A percentile compares a stretch with the other conserved stretches of the same genome.
phyloP scores from a whole-genome alignment of 805 yeast species.

The Saccharomycopsis fermentans region DNA sequence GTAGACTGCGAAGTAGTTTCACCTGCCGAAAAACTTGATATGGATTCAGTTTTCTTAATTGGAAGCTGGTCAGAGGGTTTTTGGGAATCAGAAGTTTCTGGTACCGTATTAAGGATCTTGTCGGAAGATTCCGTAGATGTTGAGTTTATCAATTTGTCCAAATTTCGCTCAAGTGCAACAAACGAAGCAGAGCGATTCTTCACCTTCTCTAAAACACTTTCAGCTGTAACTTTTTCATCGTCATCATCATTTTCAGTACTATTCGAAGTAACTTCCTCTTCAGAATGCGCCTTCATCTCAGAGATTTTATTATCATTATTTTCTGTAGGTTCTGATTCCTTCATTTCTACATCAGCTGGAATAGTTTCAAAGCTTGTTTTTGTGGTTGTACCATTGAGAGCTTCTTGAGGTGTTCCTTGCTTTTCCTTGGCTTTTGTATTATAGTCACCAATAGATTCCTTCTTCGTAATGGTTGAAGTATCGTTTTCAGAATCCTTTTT shows the following conservation, averaged over 20 bases:
- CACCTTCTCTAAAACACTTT: background rate
- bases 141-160: constrained; percentile 9
- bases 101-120: background rate
- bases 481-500: background rate
- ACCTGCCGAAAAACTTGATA: constrained; percentile 16
- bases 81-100: background rate
- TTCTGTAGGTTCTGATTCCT: too few relatives aligned
- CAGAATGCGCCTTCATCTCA: background rate
- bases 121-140: background rate
- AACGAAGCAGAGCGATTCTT: constrained; percentile 12
- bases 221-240: background rate
- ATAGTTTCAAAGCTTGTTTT: background rate
- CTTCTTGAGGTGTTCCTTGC: background rate
- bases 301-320: background rate
- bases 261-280: background rate
- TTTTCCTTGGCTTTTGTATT: background rate
- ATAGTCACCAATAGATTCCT: background rate
- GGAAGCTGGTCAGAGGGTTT: background rate
- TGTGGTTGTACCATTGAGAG: background rate
- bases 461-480: background rate
- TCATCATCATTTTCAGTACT: background rate
- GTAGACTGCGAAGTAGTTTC: constrained; percentile 4
- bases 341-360: too few relatives aligned
- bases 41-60: constrained; percentile 16
- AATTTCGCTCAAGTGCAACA: constrained; percentile 14